Evolutionary conservation across 495 filamentous ascomycete species (phyloP).

Genomic region (Penicillium alfredii): DNA sequence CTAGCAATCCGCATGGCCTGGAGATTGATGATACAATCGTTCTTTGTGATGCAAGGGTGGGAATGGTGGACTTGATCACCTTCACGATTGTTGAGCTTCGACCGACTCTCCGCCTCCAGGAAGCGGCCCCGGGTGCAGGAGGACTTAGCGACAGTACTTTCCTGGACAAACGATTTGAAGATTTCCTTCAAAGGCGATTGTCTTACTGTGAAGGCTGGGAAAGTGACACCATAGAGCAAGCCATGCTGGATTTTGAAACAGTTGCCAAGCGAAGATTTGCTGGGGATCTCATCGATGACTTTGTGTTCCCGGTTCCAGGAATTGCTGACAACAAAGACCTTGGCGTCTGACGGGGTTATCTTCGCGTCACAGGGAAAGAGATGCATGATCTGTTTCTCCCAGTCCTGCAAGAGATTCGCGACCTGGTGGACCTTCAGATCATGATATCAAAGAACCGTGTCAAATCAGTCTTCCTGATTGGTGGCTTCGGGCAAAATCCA

Average conservation of each 20-base stretch:
- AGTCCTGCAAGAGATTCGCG: conserved; percentile 13
- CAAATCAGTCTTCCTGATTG: conserved; percentile 58
- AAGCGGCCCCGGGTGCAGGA: conserved; percentile 58
- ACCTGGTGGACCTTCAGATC: conserved; percentile 18
- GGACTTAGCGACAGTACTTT: conserved; percentile 64
- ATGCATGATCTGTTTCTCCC: conserved; percentile 20
- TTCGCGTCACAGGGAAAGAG: conserved; percentile 11
- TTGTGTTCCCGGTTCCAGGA: conserved; percentile 20
- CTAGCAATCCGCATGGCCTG: conserved; percentile 58
- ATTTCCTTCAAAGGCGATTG: conserved; percentile 55
- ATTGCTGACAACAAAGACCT: conserved; percentile 11
- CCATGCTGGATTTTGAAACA: conserved; percentile 17
- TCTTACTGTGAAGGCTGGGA: conserved; percentile 14
- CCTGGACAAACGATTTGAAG: conserved; percentile 63
- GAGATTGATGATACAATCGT: conserved; percentile 62
- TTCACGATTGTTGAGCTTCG: conserved; percentile 30
- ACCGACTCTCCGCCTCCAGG: conserved; percentile 48
- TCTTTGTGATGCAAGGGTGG: conserved; percentile 73
- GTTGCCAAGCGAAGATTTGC: conserved; percentile 16
- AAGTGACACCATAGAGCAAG: conserved; percentile 16
- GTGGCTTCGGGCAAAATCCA: conserved; percentile 63
- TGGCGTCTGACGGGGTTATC: conserved; percentile 13
- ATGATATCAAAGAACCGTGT: conserved; percentile 9
- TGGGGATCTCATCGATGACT: conserved; percentile 8
- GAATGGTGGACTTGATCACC: conserved; percentile 64